Evolutionary conservation across 2,329 filamentous ascomycete genomes (phyloP).

Genomic region (Nigrospora oryzae): DNA sequence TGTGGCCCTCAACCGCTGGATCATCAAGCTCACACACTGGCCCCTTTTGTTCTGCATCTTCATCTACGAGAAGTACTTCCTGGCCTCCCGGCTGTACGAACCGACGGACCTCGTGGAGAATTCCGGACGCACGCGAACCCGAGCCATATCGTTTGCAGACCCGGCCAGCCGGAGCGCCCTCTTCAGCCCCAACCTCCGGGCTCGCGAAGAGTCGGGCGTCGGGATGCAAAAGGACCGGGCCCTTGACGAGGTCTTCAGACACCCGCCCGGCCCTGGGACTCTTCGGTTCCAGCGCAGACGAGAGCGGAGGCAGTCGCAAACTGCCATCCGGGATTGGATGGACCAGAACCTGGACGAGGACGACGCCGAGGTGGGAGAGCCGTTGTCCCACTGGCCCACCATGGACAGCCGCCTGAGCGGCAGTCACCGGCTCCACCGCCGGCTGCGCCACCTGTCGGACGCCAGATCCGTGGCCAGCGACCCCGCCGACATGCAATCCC

Average conservation of each 20-base stretch:
- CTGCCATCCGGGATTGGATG: slow-evolving; percentile 87
- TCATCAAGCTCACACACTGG: slow-evolving; percentile 87
- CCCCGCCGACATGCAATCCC: slow-evolving; percentile 52
- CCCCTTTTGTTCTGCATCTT: slow-evolving; percentile 83
- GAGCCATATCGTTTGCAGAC: slow-evolving; percentile 49
- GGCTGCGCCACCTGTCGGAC: slow-evolving; percentile 44
- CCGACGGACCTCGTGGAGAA: slow-evolving; percentile 81
- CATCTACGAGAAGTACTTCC: slow-evolving; percentile 72
- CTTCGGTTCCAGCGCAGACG: slow-evolving; percentile 51
- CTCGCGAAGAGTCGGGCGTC: slow-evolving; percentile 78
- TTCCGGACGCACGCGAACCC: slow-evolving; percentile 39
- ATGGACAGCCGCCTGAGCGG: slow-evolving; percentile 30
- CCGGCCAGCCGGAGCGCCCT: slow-evolving; percentile 48
- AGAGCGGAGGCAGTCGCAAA: slow-evolving; percentile 66
- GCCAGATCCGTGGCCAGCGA: slow-evolving; percentile 54
- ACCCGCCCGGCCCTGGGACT: slow-evolving; percentile 56
- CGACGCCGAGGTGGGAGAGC: slow-evolving; percentile 30
- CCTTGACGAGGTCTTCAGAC: slow-evolving; percentile 82
- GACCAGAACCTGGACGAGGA: slow-evolving; percentile 51
- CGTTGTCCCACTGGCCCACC: slow-evolving; percentile 39
- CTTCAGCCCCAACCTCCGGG: slow-evolving; percentile 64
- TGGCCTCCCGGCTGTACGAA: slow-evolving; percentile 70
- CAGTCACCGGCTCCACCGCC: slow-evolving; percentile 29
- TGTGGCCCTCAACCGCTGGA: slow-evolving; percentile 76
- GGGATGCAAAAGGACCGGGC: slow-evolving; percentile 86